Evolutionary conservation across 148 eudicot species (phyloP).

Genomic region (Heliamphora exappendiculata): DNA sequence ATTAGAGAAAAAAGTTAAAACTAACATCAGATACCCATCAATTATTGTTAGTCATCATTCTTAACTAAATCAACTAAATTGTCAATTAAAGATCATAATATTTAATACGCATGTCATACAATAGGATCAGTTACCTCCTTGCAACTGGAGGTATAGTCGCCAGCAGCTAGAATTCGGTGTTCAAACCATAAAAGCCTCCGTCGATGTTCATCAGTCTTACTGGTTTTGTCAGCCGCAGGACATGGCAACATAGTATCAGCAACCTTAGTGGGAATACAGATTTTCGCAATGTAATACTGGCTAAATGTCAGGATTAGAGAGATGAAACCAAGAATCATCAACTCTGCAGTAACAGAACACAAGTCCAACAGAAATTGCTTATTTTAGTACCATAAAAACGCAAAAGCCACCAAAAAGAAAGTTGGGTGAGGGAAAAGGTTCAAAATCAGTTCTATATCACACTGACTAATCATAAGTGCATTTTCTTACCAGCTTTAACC

Average conservation of each 20-base stretch:
- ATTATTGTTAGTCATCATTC: background rate
- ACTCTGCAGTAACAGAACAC: slow-evolving; percentile 39
- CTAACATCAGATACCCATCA: background rate
- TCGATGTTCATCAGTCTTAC: slow-evolving; percentile 10
- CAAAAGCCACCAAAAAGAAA: background rate
- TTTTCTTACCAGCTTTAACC: slow-evolving; percentile 61
- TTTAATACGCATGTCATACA: no score
- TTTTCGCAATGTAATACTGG: slow-evolving; percentile 61
- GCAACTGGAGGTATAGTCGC: slow-evolving; percentile 24
- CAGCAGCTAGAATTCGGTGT: slow-evolving; percentile 28
- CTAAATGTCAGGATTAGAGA: slow-evolving; percentile 77
- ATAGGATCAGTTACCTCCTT: slow-evolving; percentile 26
- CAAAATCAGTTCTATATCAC: background rate
- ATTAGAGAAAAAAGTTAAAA: background rate
- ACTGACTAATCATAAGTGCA: no score
- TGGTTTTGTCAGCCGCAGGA: background rate
- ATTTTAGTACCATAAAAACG: background rate
- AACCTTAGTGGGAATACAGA: slow-evolving; percentile 51
- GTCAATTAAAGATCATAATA: background rate
- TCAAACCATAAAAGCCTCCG: slow-evolving; percentile 44
- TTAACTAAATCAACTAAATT: no score
- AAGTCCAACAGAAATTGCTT: background rate
- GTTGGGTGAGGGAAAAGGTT: background rate
- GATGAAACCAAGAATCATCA: slow-evolving; percentile 92
- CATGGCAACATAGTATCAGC: slow-evolving; percentile 78